Evolutionary conservation across 2,329 filamentous ascomycete genomes (phyloP).

Genomic region (Cladosporium sp.): DNA sequence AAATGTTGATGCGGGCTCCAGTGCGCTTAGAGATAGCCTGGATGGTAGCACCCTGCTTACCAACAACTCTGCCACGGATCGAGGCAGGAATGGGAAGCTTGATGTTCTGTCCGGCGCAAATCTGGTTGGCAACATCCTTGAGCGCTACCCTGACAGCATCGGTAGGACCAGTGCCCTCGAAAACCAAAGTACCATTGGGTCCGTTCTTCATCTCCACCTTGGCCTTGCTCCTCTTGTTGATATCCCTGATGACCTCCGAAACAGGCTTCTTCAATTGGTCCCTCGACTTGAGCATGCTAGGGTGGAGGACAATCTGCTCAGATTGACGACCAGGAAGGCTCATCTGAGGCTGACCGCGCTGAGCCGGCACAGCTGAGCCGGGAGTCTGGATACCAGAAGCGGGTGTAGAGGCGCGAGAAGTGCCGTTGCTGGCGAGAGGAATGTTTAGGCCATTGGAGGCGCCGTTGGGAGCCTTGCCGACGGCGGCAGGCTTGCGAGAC

Average conservation of each 20-base stretch:
- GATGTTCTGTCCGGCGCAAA: conserved; percentile 74
- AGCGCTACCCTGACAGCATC: conserved; percentile 83
- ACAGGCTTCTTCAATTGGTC: conserved; percentile 79
- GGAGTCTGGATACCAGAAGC: conserved; percentile 52
- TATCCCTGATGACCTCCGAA: conserved; percentile 79
- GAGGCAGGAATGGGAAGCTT: conserved; percentile 79
- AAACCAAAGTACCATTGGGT: conserved; percentile 68
- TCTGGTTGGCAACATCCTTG: conserved; percentile 81
- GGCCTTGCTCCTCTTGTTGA: conserved; percentile 88
- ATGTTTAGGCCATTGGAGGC: conserved; percentile 30
- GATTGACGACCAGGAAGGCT: conserved; percentile 77
- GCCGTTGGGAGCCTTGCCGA: conserved; percentile 43
- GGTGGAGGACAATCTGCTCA: conserved; percentile 69
- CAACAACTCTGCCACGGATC: conserved; percentile 85
- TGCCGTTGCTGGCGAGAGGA: conserved; percentile 37
- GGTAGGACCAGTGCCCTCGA: conserved; percentile 79
- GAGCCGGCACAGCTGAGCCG: conserved; percentile 48
- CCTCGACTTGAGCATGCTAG: conserved; percentile 71
- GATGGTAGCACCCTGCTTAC: conserved; percentile 83
- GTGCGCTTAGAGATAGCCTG: conserved; percentile 85
- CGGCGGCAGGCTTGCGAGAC: conserved; percentile 61
- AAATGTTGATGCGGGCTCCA: conserved; percentile 84
- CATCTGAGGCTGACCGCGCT: conserved; percentile 46
- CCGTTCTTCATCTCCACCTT: conserved; percentile 72
- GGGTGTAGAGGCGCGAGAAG: conserved; percentile 61